Base-by-base conservation (phyloP, 805 yeast species). In the Kodamaea kakaduensis region DNA sequence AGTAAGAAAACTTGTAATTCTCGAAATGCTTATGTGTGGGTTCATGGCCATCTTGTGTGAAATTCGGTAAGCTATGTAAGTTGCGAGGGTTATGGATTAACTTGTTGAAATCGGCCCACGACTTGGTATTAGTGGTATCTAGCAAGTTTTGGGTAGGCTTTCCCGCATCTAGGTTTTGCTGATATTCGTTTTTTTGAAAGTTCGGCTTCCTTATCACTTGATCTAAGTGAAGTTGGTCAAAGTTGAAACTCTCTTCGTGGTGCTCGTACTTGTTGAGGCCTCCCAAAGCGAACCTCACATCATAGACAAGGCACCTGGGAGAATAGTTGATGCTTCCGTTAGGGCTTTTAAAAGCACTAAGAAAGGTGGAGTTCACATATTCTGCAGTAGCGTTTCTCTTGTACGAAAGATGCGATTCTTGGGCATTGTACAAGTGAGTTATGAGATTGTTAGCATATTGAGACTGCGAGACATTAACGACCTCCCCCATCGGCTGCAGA, bases 241-340 rank as follows among this genome's bases (percentile, higher is more conserved):
- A 23, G 18, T 17, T 31, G 7, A 40, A 20, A 5, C 34, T 32
- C 8, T 39, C 34, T 29, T 48, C 60, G 29, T 59, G 61, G 42
- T 74, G 78, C 36, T 78, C 82, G 49, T 58, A 71, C 38, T 67
- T 69, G 2, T 75, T 72, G 29, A 85, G 56, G 0, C 86, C 63
- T 0, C 97, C 96, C 50, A 70, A 74, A 0, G 96, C 96, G 32
- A 83, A 81, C 14, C 70, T 64, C 30, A 78, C 71, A 43, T 93
- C 97, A 81, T 89, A 86, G n/a, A 87, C 48, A 22, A 87, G 48
- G 0, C 84, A 76, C 37, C 97, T 61, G 1, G 98, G 97, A n/a
- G 81, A 69, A 52, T 77, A 86, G 43, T 59, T 64, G 34, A 52
- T 48, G n/a, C 78, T 48, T 4, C 61, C 63, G 29, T 44, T 45